phyloP scores from a whole-genome alignment of 306 rosid genomes.

The Quercus aquifolioides region DNA sequence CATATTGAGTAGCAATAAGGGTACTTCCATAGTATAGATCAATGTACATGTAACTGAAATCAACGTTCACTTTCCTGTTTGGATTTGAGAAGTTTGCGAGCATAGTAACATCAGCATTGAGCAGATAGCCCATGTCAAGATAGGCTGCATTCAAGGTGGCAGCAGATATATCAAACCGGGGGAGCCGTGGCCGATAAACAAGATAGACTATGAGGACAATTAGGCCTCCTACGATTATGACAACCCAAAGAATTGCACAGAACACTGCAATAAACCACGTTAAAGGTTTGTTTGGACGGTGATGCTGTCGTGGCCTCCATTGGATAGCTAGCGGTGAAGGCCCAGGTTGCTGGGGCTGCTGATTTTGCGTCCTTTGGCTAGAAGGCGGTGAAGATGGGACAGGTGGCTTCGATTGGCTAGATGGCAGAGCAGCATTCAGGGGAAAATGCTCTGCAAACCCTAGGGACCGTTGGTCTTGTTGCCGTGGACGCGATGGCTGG shows the following conservation, averaged over 20 bases:
- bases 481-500: background rate
- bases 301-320: too few relatives aligned
- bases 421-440: background rate
- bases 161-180: constrained; percentile 60
- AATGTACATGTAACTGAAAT: constrained; percentile 62
- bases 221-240: constrained; percentile 75
- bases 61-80: constrained; percentile 74
- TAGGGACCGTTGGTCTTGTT: background rate
- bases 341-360: background rate
- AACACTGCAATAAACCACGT: constrained; percentile 58
- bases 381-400: too few relatives aligned
- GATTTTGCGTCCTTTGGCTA: background rate
- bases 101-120: constrained; percentile 78
- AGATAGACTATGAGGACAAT: constrained; percentile 76
- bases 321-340: too few relatives aligned
- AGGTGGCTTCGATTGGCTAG: background rate
- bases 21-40: constrained; percentile 64
- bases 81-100: constrained; percentile 90
- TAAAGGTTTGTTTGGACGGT: constrained; percentile 21
- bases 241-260: constrained; percentile 73
- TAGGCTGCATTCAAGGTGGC: constrained; percentile 79
- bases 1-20: constrained; percentile 57
- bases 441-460: too few relatives aligned
- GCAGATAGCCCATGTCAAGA: constrained; percentile 84
- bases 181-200: constrained; percentile 74